Percentiles rank a stretch among this genome's conserved stretches.
phyloP scores from a whole-genome alignment of 2,329 filamentous ascomycete genomes.

The Paraphaeosphaeria sporulosa region DNA sequence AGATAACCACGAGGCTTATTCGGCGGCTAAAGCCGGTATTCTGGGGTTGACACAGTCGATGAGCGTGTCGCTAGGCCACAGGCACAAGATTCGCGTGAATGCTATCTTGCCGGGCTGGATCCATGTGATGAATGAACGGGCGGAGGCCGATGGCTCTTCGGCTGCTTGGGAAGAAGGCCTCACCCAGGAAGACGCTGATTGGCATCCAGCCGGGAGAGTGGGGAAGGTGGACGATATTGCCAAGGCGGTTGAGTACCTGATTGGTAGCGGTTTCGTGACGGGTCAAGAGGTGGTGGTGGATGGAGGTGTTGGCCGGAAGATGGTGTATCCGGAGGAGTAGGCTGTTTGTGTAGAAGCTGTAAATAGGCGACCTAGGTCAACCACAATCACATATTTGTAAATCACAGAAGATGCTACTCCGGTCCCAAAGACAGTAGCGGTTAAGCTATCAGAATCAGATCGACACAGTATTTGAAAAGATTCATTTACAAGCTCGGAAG shows the following conservation, averaged over 20 bases:
- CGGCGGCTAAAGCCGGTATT: slow-evolving; percentile 59
- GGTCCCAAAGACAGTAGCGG: too few relatives aligned
- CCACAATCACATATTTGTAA: too few relatives aligned
- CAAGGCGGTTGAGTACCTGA: slow-evolving; percentile 52
- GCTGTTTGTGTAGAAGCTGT: not conserved
- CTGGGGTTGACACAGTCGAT: slow-evolving; percentile 60
- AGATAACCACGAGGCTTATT: slow-evolving; percentile 59
- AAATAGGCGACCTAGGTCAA: not conserved
- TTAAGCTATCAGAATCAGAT: too few relatives aligned
- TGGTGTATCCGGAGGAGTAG: slow-evolving; percentile 50
- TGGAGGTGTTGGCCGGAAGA: slow-evolving; percentile 56
- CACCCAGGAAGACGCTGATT: slow-evolving; percentile 54
- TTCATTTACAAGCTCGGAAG: too few relatives aligned
- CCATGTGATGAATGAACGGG: slow-evolving; percentile 55
- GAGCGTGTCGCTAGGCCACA: slow-evolving; percentile 55
- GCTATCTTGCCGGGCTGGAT: slow-evolving; percentile 62
- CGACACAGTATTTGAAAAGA: too few relatives aligned
- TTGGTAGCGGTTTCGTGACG: slow-evolving; percentile 51
- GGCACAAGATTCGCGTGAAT: slow-evolving; percentile 57
- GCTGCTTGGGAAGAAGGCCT: slow-evolving; percentile 57
- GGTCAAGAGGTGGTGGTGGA: slow-evolving; percentile 57
- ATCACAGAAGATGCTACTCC: too few relatives aligned
- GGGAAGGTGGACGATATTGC: slow-evolving; percentile 59
- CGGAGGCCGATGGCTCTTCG: slow-evolving; percentile 51
- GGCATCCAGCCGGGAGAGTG: slow-evolving; percentile 60